Base-by-base conservation (phyloP, 2,329 filamentous ascomycete species). In the Colletotrichum kahawae region DNA sequence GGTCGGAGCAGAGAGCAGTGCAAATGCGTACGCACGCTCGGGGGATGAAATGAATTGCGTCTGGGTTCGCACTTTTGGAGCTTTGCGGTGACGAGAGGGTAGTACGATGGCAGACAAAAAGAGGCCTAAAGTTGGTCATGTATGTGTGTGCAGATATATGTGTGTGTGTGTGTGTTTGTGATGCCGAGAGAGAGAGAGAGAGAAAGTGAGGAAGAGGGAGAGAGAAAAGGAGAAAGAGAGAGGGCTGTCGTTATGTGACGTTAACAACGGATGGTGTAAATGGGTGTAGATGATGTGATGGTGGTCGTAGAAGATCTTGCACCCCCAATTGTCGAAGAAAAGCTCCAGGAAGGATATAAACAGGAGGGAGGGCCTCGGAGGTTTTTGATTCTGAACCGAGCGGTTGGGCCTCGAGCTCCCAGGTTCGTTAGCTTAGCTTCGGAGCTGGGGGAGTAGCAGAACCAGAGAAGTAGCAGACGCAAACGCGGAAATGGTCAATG, bases 311-410 rank as follows among this genome's bases (percentile, higher is more conserved):
- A 21, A 24, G 51, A 14, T 56, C 10, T 56, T 21, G 51, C 51
- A 27, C 51, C 51, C 51, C 33, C 48, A 57, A 36, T 48, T 63
- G 62, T 70, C 29, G 51, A 68, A 48, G 31, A 68, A 34, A 60
- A 12, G 34, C 63, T 70, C 24, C 21, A 36, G 31, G 18, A 60
- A 18, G 33, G 38, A 24, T 31, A 59, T 62, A 71, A 62, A 66
- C 31, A 67, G 51, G 33, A 54, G 27, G 48, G 66, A 74, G 67
- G 71, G 68, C 71, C 62, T 74, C 67, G 67, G 67, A 74, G 67
- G 67, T 62, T 74, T 74, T 74, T 74, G 71, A 74, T 56, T 71
- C 54, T 62, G 71, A 71, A 74, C 71, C 71, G 38, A 74, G 62
- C 56, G 71, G 71, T 74, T 74, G 62, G 62, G 71, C 71, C 71